phyloP scores from a whole-genome alignment of 2,329 filamentous ascomycete genomes.

The Pestalotiopsis sp. region DNA sequence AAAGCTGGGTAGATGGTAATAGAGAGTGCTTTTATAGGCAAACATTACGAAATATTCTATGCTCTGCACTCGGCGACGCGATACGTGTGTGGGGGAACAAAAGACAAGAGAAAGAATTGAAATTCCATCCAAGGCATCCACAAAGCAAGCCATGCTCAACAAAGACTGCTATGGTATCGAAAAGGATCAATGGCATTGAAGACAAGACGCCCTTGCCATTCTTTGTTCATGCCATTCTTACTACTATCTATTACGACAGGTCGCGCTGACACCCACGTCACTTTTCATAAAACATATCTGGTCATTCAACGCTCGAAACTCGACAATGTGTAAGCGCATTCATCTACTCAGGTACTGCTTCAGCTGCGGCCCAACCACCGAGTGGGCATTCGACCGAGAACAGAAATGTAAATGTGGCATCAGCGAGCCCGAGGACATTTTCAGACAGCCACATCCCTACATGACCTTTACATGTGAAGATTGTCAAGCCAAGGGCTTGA shows the following conservation, averaged over 20 bases:
- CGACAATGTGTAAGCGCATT: slow-evolving; percentile 6
- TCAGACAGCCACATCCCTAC: slow-evolving; percentile 3
- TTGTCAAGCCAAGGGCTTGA: not conserved
- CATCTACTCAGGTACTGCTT: slow-evolving; percentile 3
- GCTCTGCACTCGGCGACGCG: too few species aligned
- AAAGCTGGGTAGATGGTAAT: too few species aligned
- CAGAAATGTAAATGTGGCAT: slow-evolving; percentile 1
- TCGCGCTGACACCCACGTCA: not conserved
- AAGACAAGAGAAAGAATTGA: too few species aligned
- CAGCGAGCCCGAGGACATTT: not conserved
- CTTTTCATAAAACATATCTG: not conserved
- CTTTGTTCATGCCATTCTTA: not conserved
- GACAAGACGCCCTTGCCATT: not conserved
- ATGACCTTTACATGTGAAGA: slow-evolving; percentile 1
- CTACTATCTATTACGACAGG: not conserved
- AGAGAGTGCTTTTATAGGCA: too few species aligned
- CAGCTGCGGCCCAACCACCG: not conserved
- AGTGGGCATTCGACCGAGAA: slow-evolving; percentile 7
- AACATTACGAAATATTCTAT: too few species aligned
- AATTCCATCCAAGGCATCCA: not conserved
- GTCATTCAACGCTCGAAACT: not conserved
- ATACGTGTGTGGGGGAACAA: too few species aligned
- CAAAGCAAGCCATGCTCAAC: not conserved
- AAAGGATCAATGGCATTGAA: not conserved
- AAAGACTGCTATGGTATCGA: not conserved